These are phyloP conservation scores for Leccinum sublutescens DNA, from an alignment of 768 basidiomycete species.

Conservation along the genomic window DNA sequence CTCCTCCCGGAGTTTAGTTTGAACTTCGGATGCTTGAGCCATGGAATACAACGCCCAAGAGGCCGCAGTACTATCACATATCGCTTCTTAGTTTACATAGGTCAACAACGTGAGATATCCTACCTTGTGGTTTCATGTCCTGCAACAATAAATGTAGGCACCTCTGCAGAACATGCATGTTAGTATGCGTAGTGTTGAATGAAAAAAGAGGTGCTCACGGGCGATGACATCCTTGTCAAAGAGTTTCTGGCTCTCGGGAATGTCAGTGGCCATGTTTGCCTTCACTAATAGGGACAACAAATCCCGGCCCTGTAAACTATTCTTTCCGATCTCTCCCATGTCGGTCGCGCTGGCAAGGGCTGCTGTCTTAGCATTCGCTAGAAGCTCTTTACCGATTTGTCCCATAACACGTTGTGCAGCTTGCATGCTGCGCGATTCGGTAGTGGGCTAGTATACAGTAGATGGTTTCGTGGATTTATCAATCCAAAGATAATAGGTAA, in stretches of 20 bases:
- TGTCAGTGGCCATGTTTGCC: conserved; percentile 63
- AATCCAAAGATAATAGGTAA: background rate
- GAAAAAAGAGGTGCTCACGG: conserved; percentile 36
- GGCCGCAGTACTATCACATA: conserved; percentile 34
- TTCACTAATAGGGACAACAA: conserved; percentile 37
- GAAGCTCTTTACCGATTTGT: conserved; percentile 29
- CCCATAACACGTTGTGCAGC: conserved; percentile 40
- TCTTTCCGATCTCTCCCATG: conserved; percentile 33
- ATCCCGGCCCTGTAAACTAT: conserved; percentile 43
- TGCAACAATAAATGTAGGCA: conserved; percentile 59
- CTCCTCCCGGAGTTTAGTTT: conserved; percentile 59
- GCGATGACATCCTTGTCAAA: conserved; percentile 61
- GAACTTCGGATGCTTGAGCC: conserved; percentile 45
- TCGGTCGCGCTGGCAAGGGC: conserved; percentile 24
- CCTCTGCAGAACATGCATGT: conserved; percentile 39
- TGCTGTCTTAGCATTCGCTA: conserved; percentile 48
- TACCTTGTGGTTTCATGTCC: conserved; percentile 61
- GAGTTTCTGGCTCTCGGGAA: conserved; percentile 52
- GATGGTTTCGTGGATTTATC: background rate
- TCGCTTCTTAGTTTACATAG: background rate
- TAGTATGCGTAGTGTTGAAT: background rate
- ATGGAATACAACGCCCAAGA: conserved; percentile 63
- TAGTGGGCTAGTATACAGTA: background rate
- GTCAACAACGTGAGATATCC: background rate
- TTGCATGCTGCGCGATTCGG: background rate